Percentiles rank a stretch among this genome's conserved stretches.
phyloP scores from a whole-genome alignment of 768 basidiomycete species.

The Leccinum ochraceum region DNA sequence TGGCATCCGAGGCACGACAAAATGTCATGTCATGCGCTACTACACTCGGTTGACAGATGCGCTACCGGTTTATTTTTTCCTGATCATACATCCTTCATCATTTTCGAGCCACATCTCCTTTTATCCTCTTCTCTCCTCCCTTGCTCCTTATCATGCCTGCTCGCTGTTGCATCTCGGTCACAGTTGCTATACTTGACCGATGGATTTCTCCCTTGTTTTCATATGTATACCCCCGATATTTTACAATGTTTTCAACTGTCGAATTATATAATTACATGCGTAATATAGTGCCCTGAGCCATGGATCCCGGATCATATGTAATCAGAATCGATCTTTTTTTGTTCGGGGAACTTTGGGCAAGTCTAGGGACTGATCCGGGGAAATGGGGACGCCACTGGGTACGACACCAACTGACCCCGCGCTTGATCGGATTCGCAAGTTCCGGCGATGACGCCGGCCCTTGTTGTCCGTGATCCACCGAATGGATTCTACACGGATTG shows the following conservation, averaged over 20 bases:
- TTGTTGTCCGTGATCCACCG: neutral
- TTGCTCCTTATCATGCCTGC: neutral
- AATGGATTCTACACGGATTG: no score
- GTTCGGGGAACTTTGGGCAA: no score
- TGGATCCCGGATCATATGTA: neutral
- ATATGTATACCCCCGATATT: neutral
- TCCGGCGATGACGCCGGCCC: neutral
- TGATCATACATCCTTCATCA: neutral
- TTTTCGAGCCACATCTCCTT: neutral
- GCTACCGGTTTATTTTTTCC: no score
- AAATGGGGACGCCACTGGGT: no score
- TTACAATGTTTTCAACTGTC: neutral
- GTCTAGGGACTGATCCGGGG: no score
- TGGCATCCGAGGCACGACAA: neutral
- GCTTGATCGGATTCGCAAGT: no score
- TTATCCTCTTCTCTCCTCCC: neutral
- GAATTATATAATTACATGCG: neutral
- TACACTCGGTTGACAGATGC: no score
- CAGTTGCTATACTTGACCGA: neutral
- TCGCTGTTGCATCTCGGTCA: neutral
- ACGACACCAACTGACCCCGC: no score
- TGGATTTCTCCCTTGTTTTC: neutral
- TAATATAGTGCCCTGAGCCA: neutral
- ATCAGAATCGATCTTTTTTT: neutral
- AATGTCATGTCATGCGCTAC: neutral